Conservation (phyloP, 306 rosid species). For the Arachis stenosperma region DNA sequence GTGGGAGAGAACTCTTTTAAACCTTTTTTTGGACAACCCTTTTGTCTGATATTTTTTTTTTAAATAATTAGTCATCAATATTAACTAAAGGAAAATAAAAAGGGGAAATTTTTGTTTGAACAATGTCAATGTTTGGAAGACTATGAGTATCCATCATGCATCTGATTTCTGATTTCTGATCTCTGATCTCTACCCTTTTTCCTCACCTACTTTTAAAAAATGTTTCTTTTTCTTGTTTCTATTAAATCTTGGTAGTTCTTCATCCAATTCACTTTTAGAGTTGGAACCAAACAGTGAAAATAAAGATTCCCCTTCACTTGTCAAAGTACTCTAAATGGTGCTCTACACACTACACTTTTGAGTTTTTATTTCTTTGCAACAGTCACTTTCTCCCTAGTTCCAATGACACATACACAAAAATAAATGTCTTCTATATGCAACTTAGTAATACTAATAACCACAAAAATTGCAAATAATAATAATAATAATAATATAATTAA, state of each 20-base stretch:
- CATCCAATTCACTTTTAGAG: slow-evolving; percentile 45
- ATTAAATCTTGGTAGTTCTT: slow-evolving; percentile 51
- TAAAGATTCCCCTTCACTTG: slow-evolving; percentile 61
- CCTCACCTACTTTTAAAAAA: slow-evolving; percentile 52
- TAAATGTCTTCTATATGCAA: slow-evolving; percentile 42
- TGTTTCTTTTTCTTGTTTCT: slow-evolving; percentile 51
- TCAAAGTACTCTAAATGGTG: slow-evolving; percentile 62
- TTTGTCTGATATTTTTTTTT: too few relatives aligned
- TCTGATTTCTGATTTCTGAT: background rate
- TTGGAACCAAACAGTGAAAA: slow-evolving; percentile 60
- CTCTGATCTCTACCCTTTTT: slow-evolving; percentile 20
- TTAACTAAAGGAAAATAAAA: slow-evolving; percentile 24
- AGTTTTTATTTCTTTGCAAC: slow-evolving; percentile 60
- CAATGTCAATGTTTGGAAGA: slow-evolving; percentile 34
- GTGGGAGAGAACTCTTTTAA: slow-evolving; percentile 38
- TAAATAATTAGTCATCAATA: too few relatives aligned
- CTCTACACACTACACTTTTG: slow-evolving; percentile 48
- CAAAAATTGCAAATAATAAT: slow-evolving; percentile 11
- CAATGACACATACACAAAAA: slow-evolving; percentile 42
- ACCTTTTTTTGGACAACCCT: too few relatives aligned
- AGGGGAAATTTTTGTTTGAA: slow-evolving; percentile 43
- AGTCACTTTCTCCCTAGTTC: slow-evolving; percentile 70
- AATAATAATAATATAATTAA: background rate
- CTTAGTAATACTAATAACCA: too few relatives aligned
- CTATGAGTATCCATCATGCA: slow-evolving; percentile 27